These are phyloP conservation scores for Orbilia javanica DNA, from an alignment of 2,329 filamentous ascomycete species.

Conservation along the genomic window DNA sequence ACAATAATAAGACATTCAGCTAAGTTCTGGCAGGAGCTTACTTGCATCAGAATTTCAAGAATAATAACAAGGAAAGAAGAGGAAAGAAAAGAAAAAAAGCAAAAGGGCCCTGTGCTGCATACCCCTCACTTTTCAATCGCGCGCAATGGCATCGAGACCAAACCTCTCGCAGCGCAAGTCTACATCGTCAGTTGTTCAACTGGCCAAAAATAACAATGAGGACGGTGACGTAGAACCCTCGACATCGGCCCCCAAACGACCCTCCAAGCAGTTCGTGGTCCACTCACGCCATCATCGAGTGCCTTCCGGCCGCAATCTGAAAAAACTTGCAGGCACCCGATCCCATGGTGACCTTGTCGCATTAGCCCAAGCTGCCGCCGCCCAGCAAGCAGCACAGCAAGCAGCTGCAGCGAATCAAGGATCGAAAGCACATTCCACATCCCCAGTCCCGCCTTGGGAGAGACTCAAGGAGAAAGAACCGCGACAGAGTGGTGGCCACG, in stretches of 20 bases:
- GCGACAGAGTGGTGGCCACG: conserved; percentile 54
- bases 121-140: conserved; percentile 55
- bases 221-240: conserved; percentile 58
- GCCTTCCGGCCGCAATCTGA: conserved; percentile 53
- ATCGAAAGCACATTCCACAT: conserved; percentile 57
- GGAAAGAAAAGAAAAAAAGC: conserved; percentile 16
- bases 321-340: conserved; percentile 56
- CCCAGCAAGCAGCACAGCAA: conserved; percentile 44
- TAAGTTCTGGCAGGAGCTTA: conserved; percentile 31
- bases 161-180: conserved; percentile 56
- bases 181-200: conserved; percentile 55
- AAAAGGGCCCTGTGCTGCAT: conserved; percentile 40
- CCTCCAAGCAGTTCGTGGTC: conserved; percentile 57
- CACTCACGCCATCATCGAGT: conserved; percentile 58
- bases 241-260: conserved; percentile 54
- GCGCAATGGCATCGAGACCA: conserved; percentile 58
- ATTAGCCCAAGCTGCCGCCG: conserved; percentile 52
- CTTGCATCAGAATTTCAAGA: conserved; percentile 14
- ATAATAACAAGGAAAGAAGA: not conserved
- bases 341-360: conserved; percentile 58
- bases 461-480: conserved; percentile 47
- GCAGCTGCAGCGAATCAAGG: conserved; percentile 49
- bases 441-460: conserved; percentile 52
- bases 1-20: conserved; percentile 22
- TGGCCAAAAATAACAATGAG: conserved; percentile 54